phyloP scores from a whole-genome alignment of 2,329 filamentous ascomycete genomes.

The Achaetomium macrosporum region DNA sequence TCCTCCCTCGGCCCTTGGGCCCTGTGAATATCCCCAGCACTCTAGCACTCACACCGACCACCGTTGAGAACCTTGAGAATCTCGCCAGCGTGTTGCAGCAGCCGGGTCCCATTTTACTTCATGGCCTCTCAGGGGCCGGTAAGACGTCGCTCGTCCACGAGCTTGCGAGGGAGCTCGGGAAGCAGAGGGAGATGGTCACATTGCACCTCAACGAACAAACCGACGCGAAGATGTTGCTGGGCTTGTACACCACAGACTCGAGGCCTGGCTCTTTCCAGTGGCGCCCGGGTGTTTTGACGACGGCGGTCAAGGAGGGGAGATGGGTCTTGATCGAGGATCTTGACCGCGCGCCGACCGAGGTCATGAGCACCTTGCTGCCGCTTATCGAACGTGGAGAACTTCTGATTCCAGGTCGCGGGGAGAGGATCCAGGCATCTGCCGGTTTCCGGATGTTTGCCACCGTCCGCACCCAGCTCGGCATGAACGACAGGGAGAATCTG shows the following conservation, averaged over 20 bases:
- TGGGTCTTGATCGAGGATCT: slow-evolving; percentile 98
- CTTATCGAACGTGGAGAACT: slow-evolving; percentile 90
- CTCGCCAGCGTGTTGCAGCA: slow-evolving; percentile 64
- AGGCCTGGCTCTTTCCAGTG: slow-evolving; percentile 87
- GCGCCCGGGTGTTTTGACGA: slow-evolving; percentile 88
- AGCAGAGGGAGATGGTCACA: slow-evolving; percentile 79
- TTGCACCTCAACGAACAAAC: slow-evolving; percentile 97
- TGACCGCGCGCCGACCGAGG: slow-evolving; percentile 88
- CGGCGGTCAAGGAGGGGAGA: slow-evolving; percentile 84
- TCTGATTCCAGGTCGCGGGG: slow-evolving; percentile 80
- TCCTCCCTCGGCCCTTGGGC: slow-evolving; percentile 60
- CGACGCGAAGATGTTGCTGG: slow-evolving; percentile 92
- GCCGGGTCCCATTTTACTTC: slow-evolving; percentile 68
- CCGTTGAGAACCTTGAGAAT: slow-evolving; percentile 61
- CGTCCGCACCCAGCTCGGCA: slow-evolving; percentile 68
- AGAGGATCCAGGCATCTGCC: slow-evolving; percentile 73
- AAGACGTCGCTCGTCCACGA: slow-evolving; percentile 86
- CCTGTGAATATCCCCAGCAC: slow-evolving; percentile 41
- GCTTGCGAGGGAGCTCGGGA: slow-evolving; percentile 71
- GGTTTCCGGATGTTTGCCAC: slow-evolving; percentile 92
- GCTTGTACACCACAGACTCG: slow-evolving; percentile 84
- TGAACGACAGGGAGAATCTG: slow-evolving; percentile 59
- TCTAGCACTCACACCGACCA: slow-evolving; percentile 67
- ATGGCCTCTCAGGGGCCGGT: slow-evolving; percentile 78
- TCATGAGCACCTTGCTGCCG: slow-evolving; percentile 86